Base-by-base conservation (phyloP, 805 yeast species). In the Pichia eremophila region DNA sequence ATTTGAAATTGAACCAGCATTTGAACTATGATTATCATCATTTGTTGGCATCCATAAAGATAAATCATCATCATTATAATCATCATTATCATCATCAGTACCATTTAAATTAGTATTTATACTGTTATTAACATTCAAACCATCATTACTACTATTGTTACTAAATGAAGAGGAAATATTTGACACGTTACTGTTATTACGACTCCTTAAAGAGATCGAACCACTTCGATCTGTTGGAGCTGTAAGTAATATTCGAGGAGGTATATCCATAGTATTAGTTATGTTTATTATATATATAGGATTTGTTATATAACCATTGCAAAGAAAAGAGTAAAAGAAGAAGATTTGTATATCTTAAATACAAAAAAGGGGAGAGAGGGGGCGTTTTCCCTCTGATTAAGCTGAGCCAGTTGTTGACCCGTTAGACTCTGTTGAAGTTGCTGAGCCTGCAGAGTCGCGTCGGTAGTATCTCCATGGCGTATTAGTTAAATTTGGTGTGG, bases 401-500 rank as follows among this genome's bases (percentile, higher is more conserved):
- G 25, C 25, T 22, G 25, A 22, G 25, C 25, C 25, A 22, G 25
- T 22, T 22, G 25, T 22, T 22, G 32, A 29, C 32, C 11, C 32
- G 3, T 29, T 12, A 17, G 41, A 19, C 4, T 25, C 37, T 9
- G 35, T 12, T 7, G 41, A 39, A 1, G 5, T 9, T 9, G 42
- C 14, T 17, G 42, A 40, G 17, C 45, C 29, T 5, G 40, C 28
- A 5, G 35, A 41, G 25, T 40, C 44, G 27, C 44, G 39, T 8
- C 47, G 46, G 46, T 52, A 63, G 44, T 64, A 64, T 2, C 57
- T 27, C 45, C 57, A 62, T 0, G 69, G 69, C 15, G 58, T 58
- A 41, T 65, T 65, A 10, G 47, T 50, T 36, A 61, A 48, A 44
- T 65, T 65, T 8, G 69, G 69, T 18, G 58, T 49, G 1, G 57